Evolutionary conservation across 345 rosid genomes (phyloP).

Genomic region (Aegle marmelos): DNA sequence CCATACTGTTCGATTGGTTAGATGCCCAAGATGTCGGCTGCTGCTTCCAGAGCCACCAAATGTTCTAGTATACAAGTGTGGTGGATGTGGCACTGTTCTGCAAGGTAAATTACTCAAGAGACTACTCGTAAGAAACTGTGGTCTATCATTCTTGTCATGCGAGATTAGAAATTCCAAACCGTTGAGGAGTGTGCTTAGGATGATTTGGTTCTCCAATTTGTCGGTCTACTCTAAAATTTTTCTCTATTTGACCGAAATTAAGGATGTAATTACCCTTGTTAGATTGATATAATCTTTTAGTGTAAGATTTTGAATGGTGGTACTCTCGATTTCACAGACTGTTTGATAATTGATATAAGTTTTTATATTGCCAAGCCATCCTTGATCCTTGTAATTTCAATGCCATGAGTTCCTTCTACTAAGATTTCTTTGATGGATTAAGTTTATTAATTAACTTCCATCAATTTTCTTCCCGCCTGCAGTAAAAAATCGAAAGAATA

Average conservation of each 20-base stretch:
- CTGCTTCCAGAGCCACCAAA: slow-evolving; percentile 60
- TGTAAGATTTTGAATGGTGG: not conserved
- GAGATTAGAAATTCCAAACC: not conserved
- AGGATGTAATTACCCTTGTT: not conserved
- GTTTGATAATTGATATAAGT: not conserved
- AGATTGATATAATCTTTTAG: not conserved
- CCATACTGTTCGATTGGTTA: slow-evolving; percentile 54
- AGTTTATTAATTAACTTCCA: not conserved
- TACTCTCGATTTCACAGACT: not conserved
- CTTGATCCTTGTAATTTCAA: not conserved
- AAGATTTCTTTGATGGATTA: not conserved
- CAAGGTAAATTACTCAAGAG: slow-evolving; percentile 43
- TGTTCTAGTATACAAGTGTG: slow-evolving; percentile 63
- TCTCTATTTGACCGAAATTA: not conserved
- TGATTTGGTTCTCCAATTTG: not conserved
- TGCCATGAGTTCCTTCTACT: not conserved
- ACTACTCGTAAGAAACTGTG: not conserved
- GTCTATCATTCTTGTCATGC: not conserved
- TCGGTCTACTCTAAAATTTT: no score
- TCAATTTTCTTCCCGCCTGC: slow-evolving; percentile 27
- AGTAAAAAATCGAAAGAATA: slow-evolving; percentile 50
- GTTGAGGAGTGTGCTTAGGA: not conserved
- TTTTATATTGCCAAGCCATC: not conserved
- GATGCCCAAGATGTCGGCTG: slow-evolving; percentile 59
- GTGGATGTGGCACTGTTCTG: slow-evolving; percentile 58